Evolutionary conservation across 2,329 filamentous ascomycete genomes (phyloP), one percentile per base, ranked within the genome.

Genomic region (Calycina herbarum): DNA sequence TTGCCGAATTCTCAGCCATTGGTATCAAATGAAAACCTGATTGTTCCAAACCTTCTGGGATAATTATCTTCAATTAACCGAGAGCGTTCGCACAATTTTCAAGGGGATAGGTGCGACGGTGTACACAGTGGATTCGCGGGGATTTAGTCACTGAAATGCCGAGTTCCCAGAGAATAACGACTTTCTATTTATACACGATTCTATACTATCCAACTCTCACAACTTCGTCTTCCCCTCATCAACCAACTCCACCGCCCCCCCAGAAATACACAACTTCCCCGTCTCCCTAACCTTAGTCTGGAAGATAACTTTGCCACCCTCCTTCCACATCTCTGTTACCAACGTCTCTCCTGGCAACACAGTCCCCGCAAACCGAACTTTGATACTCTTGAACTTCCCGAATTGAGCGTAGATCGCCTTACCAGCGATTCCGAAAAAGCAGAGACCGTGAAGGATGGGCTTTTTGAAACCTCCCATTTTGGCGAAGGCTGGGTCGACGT

Each of bases 381-480:
- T 97, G 82, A 97, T 89, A 81, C 93, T 96, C 84, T 91, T 92
- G 81, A 91, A 93, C 58, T 85, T 80, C 3, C 95, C 95, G 74
- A 89, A 98, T 69, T 84, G 89, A 79, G 93, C 86, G 77, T 94
- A 90, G 48, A 99, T 88, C 67, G 94, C 93, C 85, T 97, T 97
- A 70, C 90, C 92, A 17, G 92, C 89, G 71, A 98, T 87, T 72
- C 95, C 95, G 75, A 99, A 94, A 77, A 89, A 95, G 85, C 93
- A 97, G 45, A 99, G 87, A n/a, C 95, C 95, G 82, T 99, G 95
- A 63, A 99, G 83, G 77, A 99, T 99, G 13, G 95, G 95, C 33
- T 83, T 87, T 81, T 95, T 91, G 87, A 99, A 99, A 66, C 95
- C 95, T 66, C 94, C 95, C 73, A 96, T 89, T 82, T 95, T 95